Conservation (phyloP, 768 basidiomycete genomes). For the Sarcodon sp. region DNA sequence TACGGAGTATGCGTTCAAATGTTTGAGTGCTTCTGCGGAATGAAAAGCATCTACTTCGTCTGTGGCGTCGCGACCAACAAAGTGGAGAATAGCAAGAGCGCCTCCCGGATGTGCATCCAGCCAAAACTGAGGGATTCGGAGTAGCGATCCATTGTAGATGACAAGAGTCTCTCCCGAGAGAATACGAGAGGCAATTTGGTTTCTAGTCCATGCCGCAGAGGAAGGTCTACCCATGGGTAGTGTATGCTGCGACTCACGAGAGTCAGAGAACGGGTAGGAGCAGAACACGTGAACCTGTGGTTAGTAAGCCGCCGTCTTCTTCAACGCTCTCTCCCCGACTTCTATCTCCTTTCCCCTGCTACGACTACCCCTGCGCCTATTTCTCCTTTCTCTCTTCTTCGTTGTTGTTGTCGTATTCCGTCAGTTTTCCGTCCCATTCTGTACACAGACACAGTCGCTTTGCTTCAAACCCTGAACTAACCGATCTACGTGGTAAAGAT, state of each 20-base stretch:
- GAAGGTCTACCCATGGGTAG: conserved; percentile 17
- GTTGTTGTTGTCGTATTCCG: no score
- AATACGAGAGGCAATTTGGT: conserved; percentile 56
- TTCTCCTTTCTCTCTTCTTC: no score
- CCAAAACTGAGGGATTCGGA: conserved; percentile 63
- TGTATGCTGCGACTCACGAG: not conserved
- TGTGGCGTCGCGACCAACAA: conserved; percentile 87
- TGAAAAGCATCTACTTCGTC: conserved; percentile 96
- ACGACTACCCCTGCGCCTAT: no score
- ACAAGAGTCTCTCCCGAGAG: conserved; percentile 66
- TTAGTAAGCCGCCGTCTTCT: no score
- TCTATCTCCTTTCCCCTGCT: no score
- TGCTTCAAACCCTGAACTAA: no score
- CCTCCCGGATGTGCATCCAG: conserved; percentile 87
- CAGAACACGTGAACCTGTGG: no score
- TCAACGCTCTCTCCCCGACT: no score
- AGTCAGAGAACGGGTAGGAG: no score
- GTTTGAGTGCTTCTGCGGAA: conserved; percentile 36
- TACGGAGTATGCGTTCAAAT: conserved; percentile 52
- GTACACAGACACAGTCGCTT: no score
- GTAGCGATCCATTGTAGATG: conserved; percentile 52
- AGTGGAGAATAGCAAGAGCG: conserved; percentile 80
- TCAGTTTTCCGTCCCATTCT: no score
- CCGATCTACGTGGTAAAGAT: no score
- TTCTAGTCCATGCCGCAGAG: conserved; percentile 27